Evolutionary conservation across 2,329 filamentous ascomycete species (phyloP).

Genomic region (Exutisphaerella laricina): DNA sequence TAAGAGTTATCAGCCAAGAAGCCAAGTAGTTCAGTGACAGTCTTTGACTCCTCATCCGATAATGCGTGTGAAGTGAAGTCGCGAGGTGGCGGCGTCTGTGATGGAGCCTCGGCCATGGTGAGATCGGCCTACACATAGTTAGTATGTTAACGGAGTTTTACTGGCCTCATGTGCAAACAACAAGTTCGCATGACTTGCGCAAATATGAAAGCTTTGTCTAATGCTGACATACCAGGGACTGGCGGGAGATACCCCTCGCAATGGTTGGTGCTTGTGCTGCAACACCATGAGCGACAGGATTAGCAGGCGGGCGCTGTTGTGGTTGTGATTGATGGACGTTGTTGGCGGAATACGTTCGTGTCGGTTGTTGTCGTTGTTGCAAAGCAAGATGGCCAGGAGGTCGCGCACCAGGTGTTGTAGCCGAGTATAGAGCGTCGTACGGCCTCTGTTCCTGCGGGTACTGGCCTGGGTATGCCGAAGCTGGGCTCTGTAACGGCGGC

Average conservation of each 20-base stretch:
- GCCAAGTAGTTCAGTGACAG: constrained; percentile 41
- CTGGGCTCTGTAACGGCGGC: constrained; percentile 27
- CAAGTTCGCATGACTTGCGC: constrained; percentile 3
- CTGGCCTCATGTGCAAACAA: too few relatives aligned
- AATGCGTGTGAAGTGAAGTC: constrained; percentile 40
- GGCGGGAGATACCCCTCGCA: constrained; percentile 38
- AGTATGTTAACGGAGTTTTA: too few relatives aligned
- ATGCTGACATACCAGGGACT: constrained; percentile 34
- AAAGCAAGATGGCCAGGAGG: constrained; percentile 31
- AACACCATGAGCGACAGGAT: constrained; percentile 12
- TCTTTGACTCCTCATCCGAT: constrained; percentile 40
- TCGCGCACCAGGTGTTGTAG: constrained; percentile 24
- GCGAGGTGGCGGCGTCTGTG: constrained; percentile 39
- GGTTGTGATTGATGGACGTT: constrained; percentile 26
- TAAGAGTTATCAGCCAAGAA: constrained; percentile 44
- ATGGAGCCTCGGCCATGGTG: constrained; percentile 44
- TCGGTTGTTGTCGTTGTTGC: constrained; percentile 42
- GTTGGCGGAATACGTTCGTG: constrained; percentile 32
- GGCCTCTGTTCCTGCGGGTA: constrained; percentile 19
- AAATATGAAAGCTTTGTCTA: too few relatives aligned
- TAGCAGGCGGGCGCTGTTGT: constrained; percentile 28
- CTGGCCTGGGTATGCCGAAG: constrained; percentile 18
- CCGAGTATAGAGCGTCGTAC: constrained; percentile 23
- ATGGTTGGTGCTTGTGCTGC: constrained; percentile 28
- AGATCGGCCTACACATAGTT: constrained; percentile 37